Base-by-base conservation (phyloP, 192 early-diverging fungal genomes). In the Backusella tarrabulga region DNA sequence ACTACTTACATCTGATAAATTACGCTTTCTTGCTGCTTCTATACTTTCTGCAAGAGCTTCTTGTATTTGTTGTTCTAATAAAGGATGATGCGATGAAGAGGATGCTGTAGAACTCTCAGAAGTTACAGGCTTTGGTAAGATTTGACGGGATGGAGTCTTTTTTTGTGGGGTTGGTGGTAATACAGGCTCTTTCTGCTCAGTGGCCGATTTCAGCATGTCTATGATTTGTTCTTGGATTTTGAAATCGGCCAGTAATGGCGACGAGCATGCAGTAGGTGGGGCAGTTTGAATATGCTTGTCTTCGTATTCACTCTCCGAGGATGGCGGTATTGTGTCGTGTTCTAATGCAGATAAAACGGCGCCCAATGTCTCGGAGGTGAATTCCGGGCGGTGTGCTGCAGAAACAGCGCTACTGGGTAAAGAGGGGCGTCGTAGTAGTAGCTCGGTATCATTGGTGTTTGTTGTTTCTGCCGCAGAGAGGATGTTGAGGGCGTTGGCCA, bases 241-340 rank as follows among this genome's bases (percentile, higher is more conserved):
- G n/a, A 72, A 54, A 46, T 79, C 41, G 23, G 50, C 23, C 3
- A 44, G 42, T 44, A 44, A 44, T 44, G 46, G 12, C 72, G 74
- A 5, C 73, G 81, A 26, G 79, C 66, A 80, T 38, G 82, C 76
- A 17, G 77, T 67, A 0, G 79, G 40, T 15, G 81, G 81, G 3
- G 79, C 76, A 26, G 77, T 81, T 41, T 34, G 35, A 35, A 36
- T 36, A 6, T 67, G 34, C 17, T 66, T 68, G 14, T 68, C 50
- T 41, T 70, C 50, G 2, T 73, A 54, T 41, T 73, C 60, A 9
- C 42, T 72, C 19, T 54, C 26, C 7, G 29, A 38, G 32, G 32
- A 32, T 32, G 32, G 32, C 3, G n/a, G 34, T 60, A 73, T 73
- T 23, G 60, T 14, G n/a, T 71, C 63, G 40, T 32, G 32, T 34